phyloP scores from a whole-genome alignment of 1,284 basidiomycete species.

The Fistulina hepatica region DNA sequence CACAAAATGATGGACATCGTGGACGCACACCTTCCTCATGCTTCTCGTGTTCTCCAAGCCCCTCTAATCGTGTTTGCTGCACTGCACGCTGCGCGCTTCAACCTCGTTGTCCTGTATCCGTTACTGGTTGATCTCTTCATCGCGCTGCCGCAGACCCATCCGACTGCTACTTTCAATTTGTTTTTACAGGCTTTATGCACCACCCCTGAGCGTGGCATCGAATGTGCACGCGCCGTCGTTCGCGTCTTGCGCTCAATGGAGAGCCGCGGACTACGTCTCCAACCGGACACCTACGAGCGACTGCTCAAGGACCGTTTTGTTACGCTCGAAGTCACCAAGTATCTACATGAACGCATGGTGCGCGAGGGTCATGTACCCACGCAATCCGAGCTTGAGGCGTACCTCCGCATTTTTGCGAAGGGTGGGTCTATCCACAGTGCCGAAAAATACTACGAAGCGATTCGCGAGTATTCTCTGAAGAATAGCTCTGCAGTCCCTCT shows the following conservation, averaged over 20 bases:
- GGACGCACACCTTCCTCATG: too few relatives aligned
- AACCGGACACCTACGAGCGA: conserved; percentile 30
- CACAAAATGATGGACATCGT: too few relatives aligned
- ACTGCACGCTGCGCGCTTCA: conserved; percentile 38
- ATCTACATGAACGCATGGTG: conserved; percentile 33
- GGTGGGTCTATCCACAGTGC: conserved; percentile 32
- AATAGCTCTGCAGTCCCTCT: conserved; percentile 12
- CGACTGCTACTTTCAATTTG: conserved; percentile 38
- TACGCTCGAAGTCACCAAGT: conserved; percentile 36
- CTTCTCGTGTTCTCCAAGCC: too few relatives aligned
- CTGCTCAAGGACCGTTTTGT: conserved; percentile 40
- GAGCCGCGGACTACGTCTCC: conserved; percentile 28
- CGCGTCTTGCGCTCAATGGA: conserved; percentile 12
- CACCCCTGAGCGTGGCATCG: conserved; percentile 29
- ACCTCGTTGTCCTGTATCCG: conserved; percentile 33
- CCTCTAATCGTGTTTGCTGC: conserved; percentile 37
- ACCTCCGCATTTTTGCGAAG: conserved; percentile 38
- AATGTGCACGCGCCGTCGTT: conserved; percentile 24
- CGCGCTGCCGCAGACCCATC: conserved; percentile 22
- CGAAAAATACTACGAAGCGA: conserved; percentile 27
- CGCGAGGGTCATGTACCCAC: conserved; percentile 30
- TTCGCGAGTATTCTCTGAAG: conserved; percentile 20
- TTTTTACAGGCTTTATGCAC: conserved; percentile 41
- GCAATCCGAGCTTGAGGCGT: conserved; percentile 33
- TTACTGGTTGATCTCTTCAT: conserved; percentile 36